Conservation (phyloP, 768 basidiomycete genomes). For the Tulasnella sp. region DNA sequence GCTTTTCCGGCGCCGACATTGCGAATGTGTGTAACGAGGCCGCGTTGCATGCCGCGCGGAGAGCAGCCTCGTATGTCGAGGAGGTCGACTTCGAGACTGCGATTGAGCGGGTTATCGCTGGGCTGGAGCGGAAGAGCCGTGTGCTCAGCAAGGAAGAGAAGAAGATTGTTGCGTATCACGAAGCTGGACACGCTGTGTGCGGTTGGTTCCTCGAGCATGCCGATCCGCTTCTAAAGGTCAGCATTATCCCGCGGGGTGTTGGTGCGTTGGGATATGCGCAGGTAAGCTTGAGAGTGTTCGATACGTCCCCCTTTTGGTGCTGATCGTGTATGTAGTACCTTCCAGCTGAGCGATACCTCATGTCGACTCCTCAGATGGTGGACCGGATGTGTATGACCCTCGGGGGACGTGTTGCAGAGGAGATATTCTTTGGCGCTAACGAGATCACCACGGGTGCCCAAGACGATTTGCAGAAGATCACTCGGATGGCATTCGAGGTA, state of each 20-base stretch:
- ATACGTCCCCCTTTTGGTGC: neutral
- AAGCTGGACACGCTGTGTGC: conserved; percentile 96
- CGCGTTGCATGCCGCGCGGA: conserved; percentile 86
- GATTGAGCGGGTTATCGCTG: conserved; percentile 95
- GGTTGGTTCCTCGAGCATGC: conserved; percentile 99
- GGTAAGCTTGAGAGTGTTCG: conserved; percentile 32
- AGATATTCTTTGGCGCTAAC: conserved; percentile 86
- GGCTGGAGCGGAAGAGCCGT: conserved; percentile 88
- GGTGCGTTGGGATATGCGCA: conserved; percentile 96
- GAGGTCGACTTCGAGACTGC: conserved; percentile 90
- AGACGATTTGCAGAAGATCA: conserved; percentile 97
- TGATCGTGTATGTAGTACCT: conserved; percentile 48
- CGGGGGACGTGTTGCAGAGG: conserved; percentile 94
- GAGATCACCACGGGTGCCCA: conserved; percentile 97
- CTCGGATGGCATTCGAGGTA: conserved; percentile 87
- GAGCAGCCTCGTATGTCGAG: conserved; percentile 61
- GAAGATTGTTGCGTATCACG: conserved; percentile 97
- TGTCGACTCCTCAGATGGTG: conserved; percentile 85
- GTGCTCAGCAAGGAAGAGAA: conserved; percentile 93
- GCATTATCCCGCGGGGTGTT: conserved; percentile 93
- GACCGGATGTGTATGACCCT: conserved; percentile 98
- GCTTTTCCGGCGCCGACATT: conserved; percentile 97
- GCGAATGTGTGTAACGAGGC: conserved; percentile 99
- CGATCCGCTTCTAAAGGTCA: conserved; percentile 92
- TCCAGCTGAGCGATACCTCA: conserved; percentile 88